phyloP scores from a whole-genome alignment of 176 grass and related monocot genomes.

The Alloteropsis semialata region DNA sequence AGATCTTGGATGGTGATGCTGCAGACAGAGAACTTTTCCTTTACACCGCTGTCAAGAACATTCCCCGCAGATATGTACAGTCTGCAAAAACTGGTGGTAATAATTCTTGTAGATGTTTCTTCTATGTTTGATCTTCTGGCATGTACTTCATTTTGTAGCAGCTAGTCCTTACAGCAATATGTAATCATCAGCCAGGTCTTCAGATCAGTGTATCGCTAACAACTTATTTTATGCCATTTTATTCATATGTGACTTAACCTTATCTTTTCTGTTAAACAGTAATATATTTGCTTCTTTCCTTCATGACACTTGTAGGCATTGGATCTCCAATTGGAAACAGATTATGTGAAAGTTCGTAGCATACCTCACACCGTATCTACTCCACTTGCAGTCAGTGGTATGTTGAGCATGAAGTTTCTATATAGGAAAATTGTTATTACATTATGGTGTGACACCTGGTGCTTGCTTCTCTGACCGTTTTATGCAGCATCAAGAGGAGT shows the following conservation, averaged over 20 bases:
- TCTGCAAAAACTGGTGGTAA: conserved; percentile 68
- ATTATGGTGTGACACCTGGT: background rate
- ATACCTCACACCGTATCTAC: conserved; percentile 57
- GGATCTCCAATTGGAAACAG: conserved; percentile 50
- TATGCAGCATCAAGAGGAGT: conserved; percentile 84
- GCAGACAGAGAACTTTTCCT: conserved; percentile 59
- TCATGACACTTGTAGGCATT: conserved; percentile 21
- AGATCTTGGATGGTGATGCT: conserved; percentile 80
- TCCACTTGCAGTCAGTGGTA: conserved; percentile 92
- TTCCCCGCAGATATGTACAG: conserved; percentile 37
- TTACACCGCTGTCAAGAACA: conserved; percentile 58
- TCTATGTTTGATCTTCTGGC: background rate
- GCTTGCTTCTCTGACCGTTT: conserved; percentile 2
- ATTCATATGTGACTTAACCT: background rate
- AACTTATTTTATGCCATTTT: background rate
- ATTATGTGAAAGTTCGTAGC: conserved; percentile 71
- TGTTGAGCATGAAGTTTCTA: conserved; percentile 35
- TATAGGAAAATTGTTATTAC: background rate
- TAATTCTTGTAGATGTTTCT: background rate
- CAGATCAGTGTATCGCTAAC: background rate
- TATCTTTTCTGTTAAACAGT: conserved; percentile 9
- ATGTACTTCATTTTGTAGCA: background rate
- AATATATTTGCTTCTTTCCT: conserved; percentile 10
- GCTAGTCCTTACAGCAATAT: background rate
- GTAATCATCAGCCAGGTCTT: background rate